Base-by-base conservation (phyloP, 2,329 filamentous ascomycete genomes). In the Ophiocordyceps camponoti-rufipedis region DNA sequence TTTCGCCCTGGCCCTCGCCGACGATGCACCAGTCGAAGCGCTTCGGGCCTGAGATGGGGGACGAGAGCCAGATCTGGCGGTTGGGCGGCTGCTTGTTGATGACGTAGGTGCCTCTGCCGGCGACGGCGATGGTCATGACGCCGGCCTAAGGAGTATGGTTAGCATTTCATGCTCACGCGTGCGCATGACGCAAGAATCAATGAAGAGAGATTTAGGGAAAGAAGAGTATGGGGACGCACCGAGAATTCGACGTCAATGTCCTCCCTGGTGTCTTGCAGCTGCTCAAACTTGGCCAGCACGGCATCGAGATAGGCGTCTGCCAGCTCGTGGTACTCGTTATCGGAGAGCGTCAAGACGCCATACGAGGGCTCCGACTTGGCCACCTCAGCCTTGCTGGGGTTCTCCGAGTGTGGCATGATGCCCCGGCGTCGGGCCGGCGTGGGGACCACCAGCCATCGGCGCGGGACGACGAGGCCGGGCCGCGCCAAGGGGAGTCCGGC, bases 11-110 rank as follows among this genome's bases (percentile, higher is more conserved):
- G 31, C 74, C 70, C 54, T 91, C 85, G 48, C 80, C 78, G 42
- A 69, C 54, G 44, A 88, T 61, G 46, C 94, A 82, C 75, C 85
- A 98, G 62, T 96, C 88, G 67, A 82, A 98, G 48, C 89, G 80
- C 66, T 95, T 95, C 13, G 91, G 91, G 0, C 91, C 91, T 6
- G 85, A 88, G 45, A 86, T 69, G 4, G 91, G 91, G 41, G 86
- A 94, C 35, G 85, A 91, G 42, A 96, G 77, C 91, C 91, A 98
- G 58, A 98, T 94, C 60, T 83, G 91, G 70, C 87, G 91, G 71
- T 95, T 96, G 18, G 89, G 87, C 0, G 91, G 91, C 63, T 98
- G 91, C 65, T 98, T 98, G 75, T 98, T 98, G 66, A 98, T 74
- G 48, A 98, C 85, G 59, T 93, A 98, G 29, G 78, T 89, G 50